Evolutionary conservation across 345 rosid species (phyloP).

Genomic region (Firmiana major): DNA sequence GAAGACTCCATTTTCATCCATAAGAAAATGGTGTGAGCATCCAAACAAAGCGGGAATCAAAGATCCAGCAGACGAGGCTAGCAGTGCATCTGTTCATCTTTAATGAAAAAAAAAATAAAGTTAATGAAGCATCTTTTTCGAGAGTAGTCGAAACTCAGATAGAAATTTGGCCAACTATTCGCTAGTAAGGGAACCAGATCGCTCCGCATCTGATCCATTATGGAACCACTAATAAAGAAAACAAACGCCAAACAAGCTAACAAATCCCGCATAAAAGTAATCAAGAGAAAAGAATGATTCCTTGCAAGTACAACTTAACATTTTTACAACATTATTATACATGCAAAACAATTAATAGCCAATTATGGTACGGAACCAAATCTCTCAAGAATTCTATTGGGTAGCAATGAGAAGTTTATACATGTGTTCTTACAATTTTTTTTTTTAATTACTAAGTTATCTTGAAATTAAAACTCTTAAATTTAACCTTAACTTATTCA

Average conservation of each 20-base stretch:
- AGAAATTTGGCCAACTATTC: conserved; percentile 38
- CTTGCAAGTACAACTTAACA: not conserved
- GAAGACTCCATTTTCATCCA: too few relatives aligned
- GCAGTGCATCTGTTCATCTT: not conserved
- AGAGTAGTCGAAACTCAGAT: conserved; percentile 37
- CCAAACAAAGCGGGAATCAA: too few relatives aligned
- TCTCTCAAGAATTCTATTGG: not conserved
- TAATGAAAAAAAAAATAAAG: not conserved
- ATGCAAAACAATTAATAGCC: not conserved
- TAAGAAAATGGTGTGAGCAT: too few relatives aligned
- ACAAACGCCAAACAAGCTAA: not conserved
- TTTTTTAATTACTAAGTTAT: too few relatives aligned
- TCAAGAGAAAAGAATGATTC: conserved; percentile 5
- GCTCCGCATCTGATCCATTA: not conserved
- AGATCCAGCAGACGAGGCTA: not conserved
- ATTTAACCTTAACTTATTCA: too few relatives aligned
- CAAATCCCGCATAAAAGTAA: not conserved
- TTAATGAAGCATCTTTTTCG: conserved; percentile 9
- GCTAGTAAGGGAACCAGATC: conserved; percentile 14
- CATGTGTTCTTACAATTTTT: not conserved
- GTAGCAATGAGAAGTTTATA: not conserved
- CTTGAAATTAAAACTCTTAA: too few relatives aligned
- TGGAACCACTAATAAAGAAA: not conserved
- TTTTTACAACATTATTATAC: not conserved
- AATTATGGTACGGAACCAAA: not conserved